Conservation (phyloP, 352 stramenopile species). For the Peronospora farinosa region DNA sequence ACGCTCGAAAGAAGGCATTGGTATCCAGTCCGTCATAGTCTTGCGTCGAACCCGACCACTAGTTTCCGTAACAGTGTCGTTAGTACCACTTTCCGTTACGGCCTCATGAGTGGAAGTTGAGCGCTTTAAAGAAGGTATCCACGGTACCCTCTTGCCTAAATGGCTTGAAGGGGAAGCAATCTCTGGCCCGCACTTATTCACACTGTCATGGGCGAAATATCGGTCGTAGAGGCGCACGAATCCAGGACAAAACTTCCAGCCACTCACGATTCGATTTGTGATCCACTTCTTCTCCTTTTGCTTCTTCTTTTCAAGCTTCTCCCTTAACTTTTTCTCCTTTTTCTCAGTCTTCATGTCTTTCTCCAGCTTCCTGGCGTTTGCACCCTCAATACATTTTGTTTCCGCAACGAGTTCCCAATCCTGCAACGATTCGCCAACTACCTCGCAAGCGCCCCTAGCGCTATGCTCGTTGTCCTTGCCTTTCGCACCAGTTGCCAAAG, state of each 20-base stretch:
- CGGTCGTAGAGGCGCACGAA: slow-evolving; percentile 64
- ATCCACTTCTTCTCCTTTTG: slow-evolving; percentile 34
- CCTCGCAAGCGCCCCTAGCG: slow-evolving; percentile 4
- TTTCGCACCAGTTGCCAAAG: slow-evolving; percentile 7
- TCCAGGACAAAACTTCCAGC: slow-evolving; percentile 58
- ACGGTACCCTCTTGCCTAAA: slow-evolving; percentile 18
- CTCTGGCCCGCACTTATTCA: slow-evolving; percentile 20
- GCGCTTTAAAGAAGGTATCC: slow-evolving; percentile 24
- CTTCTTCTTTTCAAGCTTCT: slow-evolving; percentile 29
- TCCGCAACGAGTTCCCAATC: slow-evolving; percentile 26
- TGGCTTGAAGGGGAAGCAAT: slow-evolving; percentile 14
- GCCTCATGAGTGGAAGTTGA: slow-evolving; percentile 31
- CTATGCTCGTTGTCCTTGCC: slow-evolving; percentile 16
- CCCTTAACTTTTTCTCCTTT: slow-evolving; percentile 24
- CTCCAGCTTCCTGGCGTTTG: slow-evolving; percentile 14
- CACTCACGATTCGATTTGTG: slow-evolving; percentile 32
- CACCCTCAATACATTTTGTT: slow-evolving; percentile 10
- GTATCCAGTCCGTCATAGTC: slow-evolving; percentile 37
- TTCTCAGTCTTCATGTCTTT: slow-evolving; percentile 26
- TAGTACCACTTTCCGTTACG: slow-evolving; percentile 12
- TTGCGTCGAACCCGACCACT: slow-evolving; percentile 29
- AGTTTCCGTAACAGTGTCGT: slow-evolving; percentile 20
- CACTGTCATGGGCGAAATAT: slow-evolving; percentile 34
- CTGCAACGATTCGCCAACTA: slow-evolving; percentile 17
- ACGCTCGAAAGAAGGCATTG: slow-evolving; percentile 32